Percentiles rank a stretch among this genome's conserved stretches.
Evolutionary conservation across 345 rosid species (phyloP).

Genomic region (Citrus maxima): DNA sequence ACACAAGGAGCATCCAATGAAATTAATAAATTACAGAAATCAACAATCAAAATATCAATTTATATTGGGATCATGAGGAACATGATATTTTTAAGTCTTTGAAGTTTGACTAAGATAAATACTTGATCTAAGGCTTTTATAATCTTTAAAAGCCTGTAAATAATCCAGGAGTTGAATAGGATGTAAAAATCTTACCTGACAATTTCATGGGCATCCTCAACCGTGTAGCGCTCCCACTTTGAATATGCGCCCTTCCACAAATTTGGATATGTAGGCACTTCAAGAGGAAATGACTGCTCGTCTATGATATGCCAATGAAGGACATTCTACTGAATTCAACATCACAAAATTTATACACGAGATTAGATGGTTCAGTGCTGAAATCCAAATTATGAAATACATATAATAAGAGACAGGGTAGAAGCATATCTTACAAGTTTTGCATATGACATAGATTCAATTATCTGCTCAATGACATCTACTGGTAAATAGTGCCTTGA

Average conservation of each 20-base stretch:
- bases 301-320: conserved; percentile 98
- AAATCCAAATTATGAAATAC: conserved; percentile 10
- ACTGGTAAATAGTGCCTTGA: conserved; percentile 82
- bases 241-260: conserved; percentile 91
- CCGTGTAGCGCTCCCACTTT: conserved; percentile 84
- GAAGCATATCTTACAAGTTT: conserved; percentile 67
- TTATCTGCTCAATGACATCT: conserved; percentile 71
- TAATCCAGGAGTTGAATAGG: conserved; percentile 4
- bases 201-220: conserved; percentile 87
- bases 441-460: conserved; percentile 93
- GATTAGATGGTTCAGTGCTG: conserved; percentile 6
- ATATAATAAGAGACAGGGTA: conserved; percentile 9
- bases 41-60: background rate
- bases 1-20: background rate
- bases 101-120: background rate
- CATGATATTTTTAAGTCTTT: background rate
- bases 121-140: background rate
- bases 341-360: conserved; percentile 22
- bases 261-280: conserved; percentile 76
- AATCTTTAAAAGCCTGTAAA: background rate
- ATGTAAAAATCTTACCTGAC: conserved; percentile 52
- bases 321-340: conserved; percentile 69
- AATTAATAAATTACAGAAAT: background rate
- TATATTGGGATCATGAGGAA: background rate
- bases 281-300: conserved; percentile 87